Conservation (phyloP, 2,329 filamentous ascomycete species). For the Cryoendolithus antarcticus region DNA sequence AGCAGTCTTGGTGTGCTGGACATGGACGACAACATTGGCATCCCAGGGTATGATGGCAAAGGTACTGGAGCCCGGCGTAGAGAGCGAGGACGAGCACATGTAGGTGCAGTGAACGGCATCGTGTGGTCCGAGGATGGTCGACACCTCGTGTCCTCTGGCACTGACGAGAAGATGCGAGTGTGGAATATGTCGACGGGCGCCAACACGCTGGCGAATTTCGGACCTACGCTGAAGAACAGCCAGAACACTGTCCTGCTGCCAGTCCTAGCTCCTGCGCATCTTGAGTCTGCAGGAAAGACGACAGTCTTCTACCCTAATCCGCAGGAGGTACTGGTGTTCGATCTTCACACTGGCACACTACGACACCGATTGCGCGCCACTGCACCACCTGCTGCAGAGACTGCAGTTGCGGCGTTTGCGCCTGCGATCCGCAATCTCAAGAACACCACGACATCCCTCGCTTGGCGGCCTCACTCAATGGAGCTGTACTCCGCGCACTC, state of each 20-base stretch:
- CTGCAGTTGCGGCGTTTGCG: slow-evolving; percentile 6
- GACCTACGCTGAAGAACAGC: slow-evolving; percentile 64
- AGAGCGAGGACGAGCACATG: slow-evolving; percentile 49
- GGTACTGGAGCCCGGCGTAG: slow-evolving; percentile 32
- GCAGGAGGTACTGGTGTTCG: slow-evolving; percentile 62
- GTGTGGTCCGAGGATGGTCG: slow-evolving; percentile 71
- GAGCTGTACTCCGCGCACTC: slow-evolving; percentile 73
- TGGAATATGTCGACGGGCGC: slow-evolving; percentile 73
- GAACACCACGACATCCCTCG: slow-evolving; percentile 58
- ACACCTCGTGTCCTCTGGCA: slow-evolving; percentile 66
- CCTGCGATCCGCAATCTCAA: slow-evolving; percentile 19
- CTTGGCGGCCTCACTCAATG: slow-evolving; percentile 59
- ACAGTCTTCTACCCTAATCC: slow-evolving; percentile 69
- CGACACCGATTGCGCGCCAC: slow-evolving; percentile 55
- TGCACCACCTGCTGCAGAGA: background rate
- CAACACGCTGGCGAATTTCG: slow-evolving; percentile 82
- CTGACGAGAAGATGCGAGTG: slow-evolving; percentile 73
- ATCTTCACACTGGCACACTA: slow-evolving; percentile 66
- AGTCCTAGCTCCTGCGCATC: slow-evolving; percentile 45
- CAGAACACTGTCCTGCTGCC: slow-evolving; percentile 29
- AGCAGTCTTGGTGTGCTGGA: slow-evolving; percentile 67
- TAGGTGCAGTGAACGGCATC: slow-evolving; percentile 71
- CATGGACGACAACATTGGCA: slow-evolving; percentile 67
- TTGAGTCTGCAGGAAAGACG: slow-evolving; percentile 47
- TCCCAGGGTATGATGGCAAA: slow-evolving; percentile 37